Percentiles rank a stretch among this genome's conserved stretches.
phyloP scores from a whole-genome alignment of 352 stramenopile species.

The Peronosclerospora sorghi region DNA sequence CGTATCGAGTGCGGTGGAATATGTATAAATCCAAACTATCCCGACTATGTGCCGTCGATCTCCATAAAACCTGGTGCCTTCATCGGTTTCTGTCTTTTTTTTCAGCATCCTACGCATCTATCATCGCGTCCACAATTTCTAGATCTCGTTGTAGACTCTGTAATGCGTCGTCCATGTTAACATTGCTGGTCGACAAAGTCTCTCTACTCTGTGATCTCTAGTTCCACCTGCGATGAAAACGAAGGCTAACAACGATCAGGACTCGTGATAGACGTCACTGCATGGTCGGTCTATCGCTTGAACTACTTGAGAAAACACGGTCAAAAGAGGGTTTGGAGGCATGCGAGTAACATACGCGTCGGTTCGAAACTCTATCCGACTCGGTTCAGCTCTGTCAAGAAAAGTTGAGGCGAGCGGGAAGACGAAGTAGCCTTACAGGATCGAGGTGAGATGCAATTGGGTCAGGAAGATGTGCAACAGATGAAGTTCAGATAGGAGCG shows the following conservation, averaged over 20 bases:
- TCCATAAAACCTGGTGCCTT: constrained; percentile 14
- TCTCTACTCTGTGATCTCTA: too few relatives aligned
- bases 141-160: constrained; percentile 3
- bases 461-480: constrained; percentile 37
- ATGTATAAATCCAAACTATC: too few relatives aligned
- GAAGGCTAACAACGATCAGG: constrained; percentile 1
- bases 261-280: constrained; percentile 24
- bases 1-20: too few relatives aligned
- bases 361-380: constrained; percentile 32
- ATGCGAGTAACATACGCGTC: constrained; percentile 19
- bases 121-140: constrained; percentile 9
- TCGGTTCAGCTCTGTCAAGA: constrained; percentile 26
- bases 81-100: constrained; percentile 19
- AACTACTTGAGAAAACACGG: constrained; percentile 7
- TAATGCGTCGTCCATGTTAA: neutral
- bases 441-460: constrained; percentile 42
- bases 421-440: constrained; percentile 39
- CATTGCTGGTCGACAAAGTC: too few relatives aligned
- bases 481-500: constrained; percentile 38
- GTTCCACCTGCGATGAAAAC: constrained; percentile 16
- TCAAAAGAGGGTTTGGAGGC: constrained; percentile 15
- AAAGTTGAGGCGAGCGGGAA: constrained; percentile 16
- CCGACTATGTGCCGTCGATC: constrained; percentile 23
- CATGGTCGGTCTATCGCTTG: constrained; percentile 13
- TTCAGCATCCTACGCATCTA: constrained; percentile 1